Evolutionary conservation across 208 protist species (phyloP).

Genomic region (Acanthamoeba healyi): DNA sequence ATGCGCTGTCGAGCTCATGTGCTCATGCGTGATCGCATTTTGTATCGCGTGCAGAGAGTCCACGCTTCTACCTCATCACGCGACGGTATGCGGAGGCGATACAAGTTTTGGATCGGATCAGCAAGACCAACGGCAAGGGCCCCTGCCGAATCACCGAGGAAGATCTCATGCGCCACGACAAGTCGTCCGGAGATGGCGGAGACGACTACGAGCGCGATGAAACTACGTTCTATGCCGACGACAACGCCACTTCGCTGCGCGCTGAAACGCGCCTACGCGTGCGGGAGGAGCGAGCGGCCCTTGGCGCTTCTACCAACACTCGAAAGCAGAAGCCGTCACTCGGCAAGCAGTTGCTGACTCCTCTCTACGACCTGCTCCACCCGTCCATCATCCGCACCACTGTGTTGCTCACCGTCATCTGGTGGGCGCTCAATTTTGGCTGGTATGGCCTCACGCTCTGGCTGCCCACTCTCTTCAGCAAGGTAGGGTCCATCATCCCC

Average conservation of each 20-base stretch:
- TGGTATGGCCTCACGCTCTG: constrained; percentile 81
- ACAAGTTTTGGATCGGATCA: constrained; percentile 10
- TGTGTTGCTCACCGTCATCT: constrained; percentile 53
- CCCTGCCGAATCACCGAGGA: neutral
- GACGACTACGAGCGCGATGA: neutral
- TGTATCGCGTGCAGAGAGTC: constrained; percentile 54
- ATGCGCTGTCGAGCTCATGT: neutral
- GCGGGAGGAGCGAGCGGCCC: neutral
- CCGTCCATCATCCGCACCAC: constrained; percentile 66
- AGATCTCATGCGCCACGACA: neutral
- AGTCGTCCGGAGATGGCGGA: neutral
- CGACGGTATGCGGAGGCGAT: neutral
- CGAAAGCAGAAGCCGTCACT: neutral
- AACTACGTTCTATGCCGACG: neutral
- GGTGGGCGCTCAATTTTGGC: constrained; percentile 77
- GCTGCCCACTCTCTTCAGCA: constrained; percentile 76
- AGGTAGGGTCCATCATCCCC: neutral
- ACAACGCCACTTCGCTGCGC: neutral
- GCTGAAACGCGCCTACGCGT: neutral
- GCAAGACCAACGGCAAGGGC: constrained; percentile 51
- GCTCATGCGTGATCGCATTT: too few species aligned
- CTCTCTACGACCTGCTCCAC: constrained; percentile 28
- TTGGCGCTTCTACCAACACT: too few species aligned
- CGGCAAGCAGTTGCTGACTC: neutral
- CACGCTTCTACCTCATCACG: neutral